Percentiles rank a stretch among this genome's conserved stretches.
Evolutionary conservation across 2,329 filamentous ascomycete species (phyloP).

Genomic region (Aspergillus fijiensis): DNA sequence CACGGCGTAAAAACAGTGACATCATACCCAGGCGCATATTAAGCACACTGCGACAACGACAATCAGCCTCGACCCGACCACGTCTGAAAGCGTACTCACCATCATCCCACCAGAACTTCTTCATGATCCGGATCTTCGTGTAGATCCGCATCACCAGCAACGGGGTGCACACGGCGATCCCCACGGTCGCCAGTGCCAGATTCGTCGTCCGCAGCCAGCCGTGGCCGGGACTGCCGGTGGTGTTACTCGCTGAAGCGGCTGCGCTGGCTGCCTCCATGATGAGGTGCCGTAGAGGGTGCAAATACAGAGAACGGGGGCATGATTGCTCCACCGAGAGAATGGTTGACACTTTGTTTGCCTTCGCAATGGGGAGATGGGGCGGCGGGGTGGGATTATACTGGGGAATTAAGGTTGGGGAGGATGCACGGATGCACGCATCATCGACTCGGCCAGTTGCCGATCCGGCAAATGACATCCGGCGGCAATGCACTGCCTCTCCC

Average conservation of each 20-base stretch:
- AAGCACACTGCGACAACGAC: constrained; percentile 20
- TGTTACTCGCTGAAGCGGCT: neutral
- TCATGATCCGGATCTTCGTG: constrained; percentile 15
- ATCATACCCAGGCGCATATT: constrained; percentile 23
- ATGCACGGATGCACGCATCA: neutral
- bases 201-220: constrained; percentile 8
- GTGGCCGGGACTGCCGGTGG: neutral
- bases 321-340: neutral
- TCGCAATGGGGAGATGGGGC: too few relatives aligned
- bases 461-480: neutral
- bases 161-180: constrained; percentile 10
- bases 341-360: neutral
- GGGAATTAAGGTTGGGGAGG: neutral
- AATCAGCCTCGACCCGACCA: neutral
- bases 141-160: constrained; percentile 19
- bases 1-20: neutral
- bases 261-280: neutral
- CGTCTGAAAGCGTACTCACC: constrained; percentile 8
- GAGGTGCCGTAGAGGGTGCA: neutral
- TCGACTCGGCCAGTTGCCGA: neutral
- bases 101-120: constrained; percentile 25
- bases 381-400: neutral
- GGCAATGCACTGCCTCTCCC: too few relatives aligned
- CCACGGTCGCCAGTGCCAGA: constrained; percentile 9
- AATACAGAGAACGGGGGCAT: neutral